Evolutionary conservation across 768 basidiomycete species (phyloP), one percentile per base, ranked within the genome.

Genomic region (Naematelia aurantialba): DNA sequence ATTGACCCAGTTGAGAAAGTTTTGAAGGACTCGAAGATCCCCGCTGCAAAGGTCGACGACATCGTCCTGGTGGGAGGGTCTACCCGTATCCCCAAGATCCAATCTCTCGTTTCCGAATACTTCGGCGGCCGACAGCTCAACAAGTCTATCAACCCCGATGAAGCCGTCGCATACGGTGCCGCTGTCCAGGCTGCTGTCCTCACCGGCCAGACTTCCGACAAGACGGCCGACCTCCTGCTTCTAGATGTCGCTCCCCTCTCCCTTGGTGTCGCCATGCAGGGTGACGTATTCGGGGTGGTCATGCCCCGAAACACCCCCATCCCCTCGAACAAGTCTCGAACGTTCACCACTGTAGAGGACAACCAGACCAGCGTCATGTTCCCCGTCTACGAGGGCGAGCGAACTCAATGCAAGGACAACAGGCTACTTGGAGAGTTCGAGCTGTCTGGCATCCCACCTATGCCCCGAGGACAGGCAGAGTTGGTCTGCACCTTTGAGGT

Each of bases 141-240:
- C 87, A 99, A 99, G 84, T 96, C 92, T 60, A 99, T 99, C 82
- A 99, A 99, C 85, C 96, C 96, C 64, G 96, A 99, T 76, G 96
- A 99, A 82, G 96, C 96, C 72, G 96, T 99, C 72, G 96, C 96
- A 49, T 97, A 98, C 80, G 96, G 96, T 82, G 96, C 96, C 70
- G 94, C 96, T 70, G 96, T 99, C 74, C 96, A 99, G 81, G 96
- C 96, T 61, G 96, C 96, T 59, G 89, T 99, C 76, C 89, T 99
- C 64, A 96, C 96, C 68, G 92, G 92, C 59, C 92, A 97, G 79
- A 97, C 93, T 50, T 97, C 92, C 31, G 96, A 99, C 69, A 94
- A 98, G 83, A 99, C 96, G 60, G 89, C 91, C 79, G 94, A 98
- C 77, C 87, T 99, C 68, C 86, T 99, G 73, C 86, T 99, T 70